phyloP scores from a whole-genome alignment of 371 early-diverging fungal genomes.

The Rhizopus arrhizus region DNA sequence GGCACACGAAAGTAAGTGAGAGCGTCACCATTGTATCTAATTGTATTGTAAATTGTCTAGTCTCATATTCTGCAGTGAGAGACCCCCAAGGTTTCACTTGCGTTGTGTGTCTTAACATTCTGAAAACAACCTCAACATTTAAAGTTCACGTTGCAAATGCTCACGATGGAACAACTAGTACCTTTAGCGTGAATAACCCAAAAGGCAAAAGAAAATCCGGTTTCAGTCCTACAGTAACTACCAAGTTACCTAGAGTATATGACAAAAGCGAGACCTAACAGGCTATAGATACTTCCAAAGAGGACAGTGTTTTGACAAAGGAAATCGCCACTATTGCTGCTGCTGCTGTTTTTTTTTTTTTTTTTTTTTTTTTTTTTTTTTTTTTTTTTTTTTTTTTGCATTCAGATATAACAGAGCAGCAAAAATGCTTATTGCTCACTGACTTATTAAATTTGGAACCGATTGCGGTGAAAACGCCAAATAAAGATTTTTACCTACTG shows the following conservation, averaged over 20 bases:
- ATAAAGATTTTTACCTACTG: conserved; percentile 7
- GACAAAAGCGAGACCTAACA: conserved; percentile 4
- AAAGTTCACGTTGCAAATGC: conserved; percentile 2
- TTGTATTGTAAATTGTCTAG: no score
- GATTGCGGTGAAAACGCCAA: conserved; percentile 7
- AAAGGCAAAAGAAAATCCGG: neutral
- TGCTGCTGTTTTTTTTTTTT: no score
- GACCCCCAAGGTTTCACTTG: no score
- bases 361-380: no score
- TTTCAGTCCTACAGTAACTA: conserved; percentile 4
- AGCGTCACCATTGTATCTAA: no score
- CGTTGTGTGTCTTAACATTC: no score
- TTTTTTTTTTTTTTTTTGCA: no score
- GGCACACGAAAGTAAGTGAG: no score
- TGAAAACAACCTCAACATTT: no score
- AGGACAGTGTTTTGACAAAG: conserved; percentile 4
- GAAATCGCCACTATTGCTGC: conserved; percentile 8
- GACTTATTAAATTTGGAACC: conserved; percentile 4
- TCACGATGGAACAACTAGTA: conserved; percentile 7
- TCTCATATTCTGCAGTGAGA: no score
- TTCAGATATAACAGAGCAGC: conserved; percentile 1
- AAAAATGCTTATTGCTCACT: conserved; percentile 5
- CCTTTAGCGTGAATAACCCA: neutral
- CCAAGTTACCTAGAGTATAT: conserved; percentile 7
- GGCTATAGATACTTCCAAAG: conserved; percentile 4